Percentiles rank a stretch among this genome's conserved stretches.
These are phyloP conservation scores for Cryoendolithus antarcticus DNA, from an alignment of 2,329 filamentous ascomycete species.

Conservation along the genomic window DNA sequence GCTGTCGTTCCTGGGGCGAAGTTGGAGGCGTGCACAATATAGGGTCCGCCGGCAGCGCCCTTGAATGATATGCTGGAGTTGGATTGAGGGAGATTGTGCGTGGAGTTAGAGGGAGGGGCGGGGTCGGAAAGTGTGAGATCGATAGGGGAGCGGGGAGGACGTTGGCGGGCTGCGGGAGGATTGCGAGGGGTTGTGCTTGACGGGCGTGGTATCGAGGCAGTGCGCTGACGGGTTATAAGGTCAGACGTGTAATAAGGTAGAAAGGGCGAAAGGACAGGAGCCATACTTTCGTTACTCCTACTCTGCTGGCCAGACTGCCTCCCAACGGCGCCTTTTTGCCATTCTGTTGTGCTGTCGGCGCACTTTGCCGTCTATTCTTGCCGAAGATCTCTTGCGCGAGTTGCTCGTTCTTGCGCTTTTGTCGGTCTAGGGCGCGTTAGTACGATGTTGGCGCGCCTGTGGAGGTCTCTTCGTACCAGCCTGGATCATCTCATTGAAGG, in stretches of 20 bases:
- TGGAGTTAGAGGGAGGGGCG: no score
- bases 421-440: conserved; percentile 2
- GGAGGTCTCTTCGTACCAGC: conserved; percentile 27
- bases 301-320: conserved; percentile 56
- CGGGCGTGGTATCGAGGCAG: conserved; percentile 17
- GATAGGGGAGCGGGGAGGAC: neutral
- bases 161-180: conserved; percentile 2
- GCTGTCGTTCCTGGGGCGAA: conserved; percentile 72
- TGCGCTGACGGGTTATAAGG: conserved; percentile 8
- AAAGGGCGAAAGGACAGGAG: no score
- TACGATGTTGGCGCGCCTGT: neutral
- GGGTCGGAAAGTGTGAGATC: no score
- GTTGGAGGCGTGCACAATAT: conserved; percentile 63
- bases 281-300: conserved; percentile 59
- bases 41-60: conserved; percentile 55
- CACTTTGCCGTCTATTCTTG: conserved; percentile 45
- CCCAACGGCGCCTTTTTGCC: conserved; percentile 27
- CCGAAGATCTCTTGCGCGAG: conserved; percentile 64
- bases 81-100: no score
- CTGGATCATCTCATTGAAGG: conserved; percentile 41
- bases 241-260: no score
- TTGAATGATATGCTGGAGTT: conserved; percentile 47
- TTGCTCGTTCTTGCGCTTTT: conserved; percentile 14
- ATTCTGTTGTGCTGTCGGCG: conserved; percentile 33
- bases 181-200: conserved; percentile 5